Conservation (phyloP, 495 filamentous ascomycete species). For the Astrothelium subdiscretum region DNA sequence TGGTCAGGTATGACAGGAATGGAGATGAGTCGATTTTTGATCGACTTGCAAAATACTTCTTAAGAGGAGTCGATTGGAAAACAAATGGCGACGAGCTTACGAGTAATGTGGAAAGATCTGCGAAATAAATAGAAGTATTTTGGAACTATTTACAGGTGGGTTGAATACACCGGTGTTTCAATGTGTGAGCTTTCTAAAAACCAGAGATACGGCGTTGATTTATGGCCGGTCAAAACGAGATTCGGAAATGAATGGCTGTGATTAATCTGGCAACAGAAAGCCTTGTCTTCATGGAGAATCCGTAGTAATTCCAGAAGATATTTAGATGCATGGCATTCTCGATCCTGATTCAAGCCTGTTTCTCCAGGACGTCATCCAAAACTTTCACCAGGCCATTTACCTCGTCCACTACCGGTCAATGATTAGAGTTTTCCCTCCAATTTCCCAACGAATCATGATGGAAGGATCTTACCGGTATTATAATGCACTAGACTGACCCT, state of each 20-base stretch:
- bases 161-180: background rate
- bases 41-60: too few species aligned
- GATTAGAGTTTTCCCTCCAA: background rate
- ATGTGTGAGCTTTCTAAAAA: too few species aligned
- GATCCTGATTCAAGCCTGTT: background rate
- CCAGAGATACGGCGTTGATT: too few species aligned
- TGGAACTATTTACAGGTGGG: background rate
- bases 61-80: too few species aligned
- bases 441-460: background rate
- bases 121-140: too few species aligned
- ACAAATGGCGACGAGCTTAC: too few species aligned
- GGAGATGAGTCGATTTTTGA: too few species aligned
- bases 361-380: constrained; percentile 33
- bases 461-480: constrained; percentile 49
- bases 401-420: constrained; percentile 39
- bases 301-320: background rate
- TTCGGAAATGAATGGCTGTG: background rate
- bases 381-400: constrained; percentile 39
- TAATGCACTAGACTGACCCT: constrained; percentile 65
- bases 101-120: too few species aligned
- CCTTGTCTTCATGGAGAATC: background rate
- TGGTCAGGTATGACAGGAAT: too few species aligned
- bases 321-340: background rate
- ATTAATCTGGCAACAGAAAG: background rate
- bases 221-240: background rate